A percentile compares a stretch with the other conserved stretches of the same genome.
Conservation (phyloP, 208 protist species). For the Acanthamoeba polyphaga region DNA sequence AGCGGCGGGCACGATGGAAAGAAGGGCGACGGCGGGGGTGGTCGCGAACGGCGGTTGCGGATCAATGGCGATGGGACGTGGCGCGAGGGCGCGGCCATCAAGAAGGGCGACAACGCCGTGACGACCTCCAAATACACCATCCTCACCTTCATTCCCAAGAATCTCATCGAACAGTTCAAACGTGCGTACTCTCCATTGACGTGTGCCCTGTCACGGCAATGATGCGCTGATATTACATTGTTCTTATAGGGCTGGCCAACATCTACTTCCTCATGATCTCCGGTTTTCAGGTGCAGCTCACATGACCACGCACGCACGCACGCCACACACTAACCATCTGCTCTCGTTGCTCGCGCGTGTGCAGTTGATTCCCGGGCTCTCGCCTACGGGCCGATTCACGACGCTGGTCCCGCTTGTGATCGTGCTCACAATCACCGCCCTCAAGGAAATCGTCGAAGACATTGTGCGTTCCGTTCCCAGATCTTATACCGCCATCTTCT, state of each 20-base stretch:
- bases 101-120: slow-evolving; percentile 91
- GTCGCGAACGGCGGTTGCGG: background rate
- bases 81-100: slow-evolving; percentile 6
- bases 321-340: background rate
- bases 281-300: slow-evolving; percentile 89
- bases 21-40: background rate
- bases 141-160: slow-evolving; percentile 96
- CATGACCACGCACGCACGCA: background rate
- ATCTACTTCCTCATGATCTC: slow-evolving; percentile 97
- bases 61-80: slow-evolving; percentile 25
- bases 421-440: slow-evolving; percentile 86
- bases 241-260: slow-evolving; percentile 92
- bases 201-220: background rate
- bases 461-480: slow-evolving; percentile 48
- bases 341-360: background rate
- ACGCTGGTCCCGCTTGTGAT: slow-evolving; percentile 87
- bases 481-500: background rate
- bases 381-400: slow-evolving; percentile 95
- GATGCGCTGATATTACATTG: too few species aligned
- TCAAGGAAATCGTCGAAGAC: slow-evolving; percentile 90
- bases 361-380: slow-evolving; percentile 84
- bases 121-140: slow-evolving; percentile 96
- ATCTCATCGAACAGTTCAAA: slow-evolving; percentile 97
- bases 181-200: slow-evolving; percentile 68
- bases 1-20: background rate